phyloP scores from a whole-genome alignment of 2,329 filamentous ascomycete genomes.

The Colletotrichum liriopes region DNA sequence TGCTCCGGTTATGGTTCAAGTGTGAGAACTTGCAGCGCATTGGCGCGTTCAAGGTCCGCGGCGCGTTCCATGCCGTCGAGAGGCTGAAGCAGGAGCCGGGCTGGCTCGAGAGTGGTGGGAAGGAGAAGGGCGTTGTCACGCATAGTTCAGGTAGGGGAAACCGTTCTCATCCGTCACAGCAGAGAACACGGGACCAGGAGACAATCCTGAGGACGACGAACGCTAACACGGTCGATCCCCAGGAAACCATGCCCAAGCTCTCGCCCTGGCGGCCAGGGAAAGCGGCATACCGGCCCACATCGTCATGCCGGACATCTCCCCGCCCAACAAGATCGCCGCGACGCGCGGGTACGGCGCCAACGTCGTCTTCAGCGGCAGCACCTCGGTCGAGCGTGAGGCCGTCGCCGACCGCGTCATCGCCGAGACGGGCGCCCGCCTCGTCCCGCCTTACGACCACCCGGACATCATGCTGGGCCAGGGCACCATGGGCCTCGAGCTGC shows the following conservation, averaged over 20 bases:
- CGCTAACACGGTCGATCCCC: not conserved
- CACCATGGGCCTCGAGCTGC: constrained; percentile 88
- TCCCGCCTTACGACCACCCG: constrained; percentile 94
- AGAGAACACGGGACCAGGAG: not conserved
- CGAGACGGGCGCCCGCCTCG: constrained; percentile 81
- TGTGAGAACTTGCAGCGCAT: constrained; percentile 94
- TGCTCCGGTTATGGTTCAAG: constrained; percentile 89
- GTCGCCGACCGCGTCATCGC: constrained; percentile 78
- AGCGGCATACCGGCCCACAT: constrained; percentile 86
- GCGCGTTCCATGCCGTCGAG: constrained; percentile 89
- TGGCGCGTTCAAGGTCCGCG: constrained; percentile 93
- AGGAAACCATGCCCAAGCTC: constrained; percentile 97
- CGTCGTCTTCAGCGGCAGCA: constrained; percentile 87
- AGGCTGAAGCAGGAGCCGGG: constrained; percentile 75
- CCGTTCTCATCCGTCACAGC: not conserved
- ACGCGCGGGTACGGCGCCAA: constrained; percentile 84
- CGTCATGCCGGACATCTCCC: constrained; percentile 91
- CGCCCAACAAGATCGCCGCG: constrained; percentile 88
- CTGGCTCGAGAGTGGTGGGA: constrained; percentile 72
- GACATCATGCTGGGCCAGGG: constrained; percentile 95
- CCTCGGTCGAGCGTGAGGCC: constrained; percentile 84
- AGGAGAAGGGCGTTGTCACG: constrained; percentile 83
- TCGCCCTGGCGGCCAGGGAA: constrained; percentile 85
- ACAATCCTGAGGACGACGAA: not conserved
- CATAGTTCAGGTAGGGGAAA: constrained; percentile 83